These are phyloP conservation scores for Populus hybrid DNA, from an alignment of 441 rosid species.

Conservation along the genomic window DNA sequence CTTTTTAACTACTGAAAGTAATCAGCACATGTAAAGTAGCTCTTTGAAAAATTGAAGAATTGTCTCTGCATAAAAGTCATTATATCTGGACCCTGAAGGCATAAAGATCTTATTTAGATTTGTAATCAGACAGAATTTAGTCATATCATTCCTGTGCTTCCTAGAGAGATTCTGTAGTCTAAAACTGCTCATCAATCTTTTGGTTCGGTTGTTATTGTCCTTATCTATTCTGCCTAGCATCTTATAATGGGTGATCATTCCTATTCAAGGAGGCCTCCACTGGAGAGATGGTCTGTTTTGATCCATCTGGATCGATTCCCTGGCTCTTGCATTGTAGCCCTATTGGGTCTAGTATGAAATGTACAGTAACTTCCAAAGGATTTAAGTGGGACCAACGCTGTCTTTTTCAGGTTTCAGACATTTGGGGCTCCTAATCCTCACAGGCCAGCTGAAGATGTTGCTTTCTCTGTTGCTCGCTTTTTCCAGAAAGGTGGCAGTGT, in stretches of 20 bases:
- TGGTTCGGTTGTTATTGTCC: not conserved
- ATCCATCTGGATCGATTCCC: not conserved
- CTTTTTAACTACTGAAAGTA: not conserved
- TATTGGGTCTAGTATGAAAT: not conserved
- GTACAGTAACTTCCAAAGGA: not conserved
- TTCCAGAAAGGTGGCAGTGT: constrained; percentile 87
- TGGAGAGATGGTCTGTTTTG: not conserved
- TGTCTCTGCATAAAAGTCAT: not conserved
- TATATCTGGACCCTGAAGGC: not conserved
- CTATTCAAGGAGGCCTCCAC: not conserved
- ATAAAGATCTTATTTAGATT: not conserved
- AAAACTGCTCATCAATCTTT: not conserved
- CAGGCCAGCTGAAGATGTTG: constrained; percentile 88
- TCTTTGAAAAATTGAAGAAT: not conserved
- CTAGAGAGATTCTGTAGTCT: not conserved
- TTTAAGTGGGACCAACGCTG: not conserved
- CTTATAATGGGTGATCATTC: not conserved
- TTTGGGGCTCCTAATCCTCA: constrained; percentile 92
- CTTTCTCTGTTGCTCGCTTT: constrained; percentile 90
- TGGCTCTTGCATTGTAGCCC: not conserved
- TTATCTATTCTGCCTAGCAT: not conserved
- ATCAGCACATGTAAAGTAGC: not conserved
- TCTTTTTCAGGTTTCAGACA: constrained; percentile 68
- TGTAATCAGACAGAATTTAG: not conserved
- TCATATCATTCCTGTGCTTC: not conserved